These are phyloP conservation scores for California macrophylla DNA, from an alignment of 441 rosid species.

Conservation along the genomic window DNA sequence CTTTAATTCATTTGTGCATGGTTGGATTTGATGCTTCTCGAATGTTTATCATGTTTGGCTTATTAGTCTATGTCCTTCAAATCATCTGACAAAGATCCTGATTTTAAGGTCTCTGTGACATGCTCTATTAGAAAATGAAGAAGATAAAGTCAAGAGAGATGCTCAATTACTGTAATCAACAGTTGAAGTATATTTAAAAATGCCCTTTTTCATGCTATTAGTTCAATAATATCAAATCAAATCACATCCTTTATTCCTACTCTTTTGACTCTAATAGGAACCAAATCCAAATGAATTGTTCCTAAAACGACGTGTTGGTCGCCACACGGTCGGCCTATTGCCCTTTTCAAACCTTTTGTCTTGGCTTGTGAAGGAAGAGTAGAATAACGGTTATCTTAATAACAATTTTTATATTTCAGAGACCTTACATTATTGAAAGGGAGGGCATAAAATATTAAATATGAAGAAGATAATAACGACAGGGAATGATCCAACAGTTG, in stretches of 20 bases:
- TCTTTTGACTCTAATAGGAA: slow-evolving; percentile 20
- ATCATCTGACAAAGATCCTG: not conserved
- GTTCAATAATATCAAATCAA: slow-evolving; percentile 13
- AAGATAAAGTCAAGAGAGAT: not conserved
- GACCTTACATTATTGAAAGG: no score
- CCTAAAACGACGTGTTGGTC: slow-evolving; percentile 25
- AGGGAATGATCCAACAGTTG: not conserved
- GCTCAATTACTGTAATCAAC: not conserved
- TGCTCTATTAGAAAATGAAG: not conserved
- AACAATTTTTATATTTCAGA: no score
- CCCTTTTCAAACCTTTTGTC: slow-evolving; percentile 8
- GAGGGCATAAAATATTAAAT: no score
- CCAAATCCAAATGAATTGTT: slow-evolving; percentile 15
- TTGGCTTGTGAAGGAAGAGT: not conserved
- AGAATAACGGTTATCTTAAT: not conserved
- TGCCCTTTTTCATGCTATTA: slow-evolving; percentile 4
- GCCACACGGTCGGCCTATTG: slow-evolving; percentile 21
- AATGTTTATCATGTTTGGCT: not conserved
- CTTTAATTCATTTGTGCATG: not conserved
- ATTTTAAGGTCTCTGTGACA: not conserved
- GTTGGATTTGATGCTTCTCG: not conserved
- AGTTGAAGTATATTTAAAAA: not conserved
- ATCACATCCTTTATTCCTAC: not conserved
- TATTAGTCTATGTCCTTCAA: no score
- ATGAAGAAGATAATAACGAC: not conserved